A percentile compares a stretch with the other conserved stretches of the same genome.
These are phyloP conservation scores for Byssoonygena ceratinophila DNA, from an alignment of 2,329 filamentous ascomycete species.

Conservation along the genomic window DNA sequence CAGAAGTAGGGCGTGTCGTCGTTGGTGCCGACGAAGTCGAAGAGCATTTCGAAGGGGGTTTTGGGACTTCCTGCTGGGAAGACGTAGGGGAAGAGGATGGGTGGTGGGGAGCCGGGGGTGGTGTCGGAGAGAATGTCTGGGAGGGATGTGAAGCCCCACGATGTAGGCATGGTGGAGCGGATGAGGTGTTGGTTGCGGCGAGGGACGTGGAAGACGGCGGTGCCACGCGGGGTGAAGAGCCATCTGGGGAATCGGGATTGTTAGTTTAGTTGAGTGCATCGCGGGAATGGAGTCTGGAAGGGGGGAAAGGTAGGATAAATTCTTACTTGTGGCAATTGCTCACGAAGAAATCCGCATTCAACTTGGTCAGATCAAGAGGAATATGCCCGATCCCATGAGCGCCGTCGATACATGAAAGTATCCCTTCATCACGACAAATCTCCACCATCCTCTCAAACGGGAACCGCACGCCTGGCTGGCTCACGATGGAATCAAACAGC, in stretches of 20 bases:
- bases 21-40: conserved; percentile 65
- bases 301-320: no score
- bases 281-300: neutral
- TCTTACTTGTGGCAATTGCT: conserved; percentile 68
- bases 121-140: conserved; percentile 15
- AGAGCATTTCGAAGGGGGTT: conserved; percentile 55
- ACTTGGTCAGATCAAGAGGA: conserved; percentile 51
- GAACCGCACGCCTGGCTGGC: conserved; percentile 65
- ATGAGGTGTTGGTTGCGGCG: conserved; percentile 64
- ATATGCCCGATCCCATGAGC: conserved; percentile 80
- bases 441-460: conserved; percentile 61
- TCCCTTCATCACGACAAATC: conserved; percentile 54
- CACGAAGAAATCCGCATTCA: conserved; percentile 77
- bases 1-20: conserved; percentile 64
- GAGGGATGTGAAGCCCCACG: conserved; percentile 58
- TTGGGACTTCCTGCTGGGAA: conserved; percentile 30
- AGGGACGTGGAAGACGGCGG: conserved; percentile 72
- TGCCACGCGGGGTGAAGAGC: conserved; percentile 70
- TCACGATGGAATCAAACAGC: conserved; percentile 71
- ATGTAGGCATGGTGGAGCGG: conserved; percentile 64
- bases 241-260: conserved; percentile 44
- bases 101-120: conserved; percentile 6
- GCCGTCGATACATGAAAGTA: conserved; percentile 69
- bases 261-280: neutral
- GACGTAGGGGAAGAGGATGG: neutral